These are phyloP conservation scores for Flaveria trinervia DNA, from an alignment of 129 eudicot species.

Conservation along the genomic window DNA sequence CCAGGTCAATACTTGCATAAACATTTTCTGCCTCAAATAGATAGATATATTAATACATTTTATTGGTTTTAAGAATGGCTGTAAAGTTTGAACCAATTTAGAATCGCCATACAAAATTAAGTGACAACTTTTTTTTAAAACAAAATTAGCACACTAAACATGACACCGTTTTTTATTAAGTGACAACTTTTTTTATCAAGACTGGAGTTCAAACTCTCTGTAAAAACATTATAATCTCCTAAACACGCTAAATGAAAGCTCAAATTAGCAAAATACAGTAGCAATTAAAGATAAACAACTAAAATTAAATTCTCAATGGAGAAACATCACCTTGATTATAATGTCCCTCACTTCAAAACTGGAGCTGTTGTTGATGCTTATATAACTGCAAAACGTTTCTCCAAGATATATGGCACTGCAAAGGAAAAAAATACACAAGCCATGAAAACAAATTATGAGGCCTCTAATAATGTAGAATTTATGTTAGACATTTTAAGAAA, in stretches of 20 bases:
- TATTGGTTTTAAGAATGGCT: slow-evolving; percentile 16
- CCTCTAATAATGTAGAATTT: not conserved
- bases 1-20: slow-evolving; percentile 17
- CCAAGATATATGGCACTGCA: slow-evolving; percentile 95
- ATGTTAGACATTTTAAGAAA: not conserved
- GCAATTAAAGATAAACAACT: not conserved
- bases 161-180: not conserved
- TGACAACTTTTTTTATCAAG: not conserved
- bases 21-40: not conserved
- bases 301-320: not conserved
- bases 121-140: no score
- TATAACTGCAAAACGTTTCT: slow-evolving; percentile 94
- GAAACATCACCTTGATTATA: slow-evolving; percentile 58
- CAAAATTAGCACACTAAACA: not conserved
- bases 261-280: slow-evolving; percentile 19
- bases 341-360: slow-evolving; percentile 83
- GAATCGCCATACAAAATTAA: not conserved
- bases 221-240: slow-evolving; percentile 9
- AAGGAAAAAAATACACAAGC: slow-evolving; percentile 15
- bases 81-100: slow-evolving; percentile 10
- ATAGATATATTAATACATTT: slow-evolving; percentile 1
- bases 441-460: not conserved
- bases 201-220: not conserved
- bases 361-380: slow-evolving; percentile 95
- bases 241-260: slow-evolving; percentile 12